These are phyloP conservation scores for Rubia yunnanensis DNA, from an alignment of 257 asterid genomes.

Conservation along the genomic window DNA sequence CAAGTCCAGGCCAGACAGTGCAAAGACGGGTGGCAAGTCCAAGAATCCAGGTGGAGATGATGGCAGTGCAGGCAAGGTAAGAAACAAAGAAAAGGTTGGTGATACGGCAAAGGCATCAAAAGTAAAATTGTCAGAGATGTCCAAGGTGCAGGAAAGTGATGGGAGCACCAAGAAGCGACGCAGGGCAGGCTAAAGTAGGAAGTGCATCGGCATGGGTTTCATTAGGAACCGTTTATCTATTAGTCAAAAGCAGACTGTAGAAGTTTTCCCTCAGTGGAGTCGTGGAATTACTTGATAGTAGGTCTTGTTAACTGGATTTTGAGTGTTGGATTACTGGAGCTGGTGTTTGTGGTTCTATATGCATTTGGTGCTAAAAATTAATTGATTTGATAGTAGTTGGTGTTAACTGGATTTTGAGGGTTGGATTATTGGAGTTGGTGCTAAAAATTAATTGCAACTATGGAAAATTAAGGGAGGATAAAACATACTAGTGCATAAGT, in stretches of 20 bases:
- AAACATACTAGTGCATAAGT: too few relatives aligned
- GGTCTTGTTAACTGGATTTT: not conserved
- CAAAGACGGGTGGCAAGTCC: conserved; percentile 24
- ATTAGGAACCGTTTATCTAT: too few relatives aligned
- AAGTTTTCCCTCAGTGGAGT: too few relatives aligned
- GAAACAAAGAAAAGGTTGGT: conserved; percentile 35
- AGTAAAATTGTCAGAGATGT: conserved; percentile 28
- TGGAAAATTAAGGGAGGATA: too few relatives aligned
- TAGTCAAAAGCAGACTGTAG: too few relatives aligned
- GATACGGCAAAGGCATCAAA: conserved; percentile 33
- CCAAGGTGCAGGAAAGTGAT: conserved; percentile 46
- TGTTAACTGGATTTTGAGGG: too few relatives aligned
- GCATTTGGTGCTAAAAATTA: too few relatives aligned
- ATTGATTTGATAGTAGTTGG: too few relatives aligned
- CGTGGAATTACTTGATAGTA: too few relatives aligned
- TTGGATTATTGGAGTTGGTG: too few relatives aligned
- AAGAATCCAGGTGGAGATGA: conserved; percentile 35
- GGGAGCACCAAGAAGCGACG: conserved; percentile 52
- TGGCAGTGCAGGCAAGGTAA: conserved; percentile 25
- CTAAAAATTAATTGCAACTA: too few relatives aligned
- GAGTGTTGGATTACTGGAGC: not conserved
- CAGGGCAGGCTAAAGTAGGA: conserved; percentile 25
- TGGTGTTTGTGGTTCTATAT: not conserved
- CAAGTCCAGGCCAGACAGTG: conserved; percentile 23
- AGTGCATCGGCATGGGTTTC: too few relatives aligned